These are phyloP conservation scores for Termitomyces eurrhizus DNA, from an alignment of 768 basidiomycete species.

Conservation along the genomic window DNA sequence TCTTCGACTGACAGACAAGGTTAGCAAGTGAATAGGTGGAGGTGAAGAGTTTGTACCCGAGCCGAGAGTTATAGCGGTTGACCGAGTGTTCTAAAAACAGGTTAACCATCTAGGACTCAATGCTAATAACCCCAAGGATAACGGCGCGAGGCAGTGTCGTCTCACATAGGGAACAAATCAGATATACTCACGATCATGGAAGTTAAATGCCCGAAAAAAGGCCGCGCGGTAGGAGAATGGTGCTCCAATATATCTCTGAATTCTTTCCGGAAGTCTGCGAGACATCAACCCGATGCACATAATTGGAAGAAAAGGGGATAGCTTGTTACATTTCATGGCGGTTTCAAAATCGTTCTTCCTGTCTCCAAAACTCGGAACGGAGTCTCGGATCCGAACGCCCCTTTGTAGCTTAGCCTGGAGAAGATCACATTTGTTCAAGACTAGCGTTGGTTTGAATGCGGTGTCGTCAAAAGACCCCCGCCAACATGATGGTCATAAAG, in stretches of 20 bases:
- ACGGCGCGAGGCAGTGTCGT: background rate
- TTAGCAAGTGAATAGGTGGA: background rate
- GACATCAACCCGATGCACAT: background rate
- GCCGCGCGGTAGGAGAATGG: slow-evolving; percentile 58
- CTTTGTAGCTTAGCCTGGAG: slow-evolving; percentile 68
- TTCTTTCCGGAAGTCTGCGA: slow-evolving; percentile 71
- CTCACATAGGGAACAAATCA: background rate
- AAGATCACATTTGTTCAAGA: slow-evolving; percentile 71
- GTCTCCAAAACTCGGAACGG: slow-evolving; percentile 71
- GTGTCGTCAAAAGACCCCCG: background rate
- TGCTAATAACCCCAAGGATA: background rate
- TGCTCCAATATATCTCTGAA: slow-evolving; percentile 70
- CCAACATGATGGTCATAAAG: background rate
- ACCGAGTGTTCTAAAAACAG: slow-evolving; percentile 61
- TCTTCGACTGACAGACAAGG: slow-evolving; percentile 52
- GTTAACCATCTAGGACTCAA: slow-evolving; percentile 6
- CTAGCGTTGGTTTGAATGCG: slow-evolving; percentile 19
- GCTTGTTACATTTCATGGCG: slow-evolving; percentile 57
- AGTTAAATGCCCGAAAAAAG: slow-evolving; percentile 71
- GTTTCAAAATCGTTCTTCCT: slow-evolving; percentile 66
- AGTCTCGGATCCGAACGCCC: slow-evolving; percentile 62
- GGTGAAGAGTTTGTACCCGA: slow-evolving; percentile 42
- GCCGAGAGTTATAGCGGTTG: slow-evolving; percentile 67
- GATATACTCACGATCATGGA: slow-evolving; percentile 63
- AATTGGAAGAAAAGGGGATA: background rate